These are phyloP conservation scores for Phlebiopsis flavidoalba DNA, from an alignment of 768 basidiomycete species.

Conservation along the genomic window DNA sequence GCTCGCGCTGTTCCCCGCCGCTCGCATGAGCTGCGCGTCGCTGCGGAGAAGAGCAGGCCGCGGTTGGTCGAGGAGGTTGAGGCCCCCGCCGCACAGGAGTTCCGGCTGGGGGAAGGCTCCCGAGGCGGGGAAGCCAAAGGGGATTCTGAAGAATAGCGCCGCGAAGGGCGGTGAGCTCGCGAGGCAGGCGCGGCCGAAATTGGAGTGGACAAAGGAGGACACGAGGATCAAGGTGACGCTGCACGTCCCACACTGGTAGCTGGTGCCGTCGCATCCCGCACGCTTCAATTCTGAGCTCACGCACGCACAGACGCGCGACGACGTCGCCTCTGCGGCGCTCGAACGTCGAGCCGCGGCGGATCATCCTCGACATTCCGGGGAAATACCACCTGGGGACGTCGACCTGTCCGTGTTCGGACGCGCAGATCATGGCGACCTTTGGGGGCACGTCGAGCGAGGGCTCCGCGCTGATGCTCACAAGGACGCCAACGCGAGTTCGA, in stretches of 20 bases:
- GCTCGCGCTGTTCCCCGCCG: conserved; percentile 30
- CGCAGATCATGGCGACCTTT: conserved; percentile 37
- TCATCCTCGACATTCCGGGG: conserved; percentile 47
- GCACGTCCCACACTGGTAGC: conserved; percentile 46
- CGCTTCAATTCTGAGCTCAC: background rate
- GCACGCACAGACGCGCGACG: conserved; percentile 39
- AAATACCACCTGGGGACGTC: conserved; percentile 48
- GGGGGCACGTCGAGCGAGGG: conserved; percentile 12
- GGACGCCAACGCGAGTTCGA: conserved; percentile 54
- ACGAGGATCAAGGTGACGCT: conserved; percentile 39
- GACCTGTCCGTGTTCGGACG: conserved; percentile 36
- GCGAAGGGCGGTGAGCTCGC: background rate
- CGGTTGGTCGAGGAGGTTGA: conserved; percentile 46
- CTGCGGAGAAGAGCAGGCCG: conserved; percentile 20
- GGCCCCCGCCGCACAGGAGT: conserved; percentile 5
- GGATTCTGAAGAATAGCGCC: conserved; percentile 35
- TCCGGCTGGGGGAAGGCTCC: conserved; percentile 1
- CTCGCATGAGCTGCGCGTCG: conserved; percentile 14
- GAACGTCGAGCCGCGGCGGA: conserved; percentile 61
- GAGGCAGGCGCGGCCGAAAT: conserved; percentile 16
- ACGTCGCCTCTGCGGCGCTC: conserved; percentile 45
- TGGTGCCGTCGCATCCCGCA: conserved; percentile 41
- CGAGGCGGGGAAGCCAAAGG: conserved; percentile 24
- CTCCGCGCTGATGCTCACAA: conserved; percentile 44
- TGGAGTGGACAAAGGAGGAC: conserved; percentile 53